Conservation (phyloP, 352 stramenopile genomes). For the Globisporangium spinosum region DNA sequence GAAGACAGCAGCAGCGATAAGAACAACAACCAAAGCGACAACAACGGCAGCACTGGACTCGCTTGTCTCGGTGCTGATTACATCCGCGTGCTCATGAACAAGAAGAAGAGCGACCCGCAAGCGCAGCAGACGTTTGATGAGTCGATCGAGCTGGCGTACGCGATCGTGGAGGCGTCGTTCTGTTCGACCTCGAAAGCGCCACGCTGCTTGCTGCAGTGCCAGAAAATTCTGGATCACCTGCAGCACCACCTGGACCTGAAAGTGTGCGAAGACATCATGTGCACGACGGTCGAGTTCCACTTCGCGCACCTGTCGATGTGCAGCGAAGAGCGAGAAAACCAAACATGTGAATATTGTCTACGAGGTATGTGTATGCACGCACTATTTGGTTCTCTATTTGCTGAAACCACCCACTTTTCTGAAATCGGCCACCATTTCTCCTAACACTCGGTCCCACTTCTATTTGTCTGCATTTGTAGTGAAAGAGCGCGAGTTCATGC, state of each 20-base stretch:
- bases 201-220: constrained; percentile 49
- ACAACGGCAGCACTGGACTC: not conserved
- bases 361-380: constrained; percentile 22
- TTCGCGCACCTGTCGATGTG: constrained; percentile 57
- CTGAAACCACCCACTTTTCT: not conserved
- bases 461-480: constrained; percentile 17
- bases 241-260: constrained; percentile 58
- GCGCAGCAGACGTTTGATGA: constrained; percentile 35
- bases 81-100: constrained; percentile 13
- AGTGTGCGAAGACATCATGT: constrained; percentile 53
- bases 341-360: constrained; percentile 55
- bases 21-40: not conserved
- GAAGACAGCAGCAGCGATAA: not conserved
- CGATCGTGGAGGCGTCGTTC: constrained; percentile 63
- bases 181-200: constrained; percentile 44
- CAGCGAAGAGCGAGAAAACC: constrained; percentile 25
- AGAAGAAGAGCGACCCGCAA: constrained; percentile 9
- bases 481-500: constrained; percentile 42
- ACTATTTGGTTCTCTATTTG: not conserved
- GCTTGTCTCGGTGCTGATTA: constrained; percentile 4
- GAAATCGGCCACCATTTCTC: not conserved
- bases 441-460: not conserved
- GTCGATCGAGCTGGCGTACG: constrained; percentile 39
- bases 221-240: constrained; percentile 50
- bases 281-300: constrained; percentile 50